Conservation (phyloP, 2,329 filamentous ascomycete species). For the Xylaria sp. region DNA sequence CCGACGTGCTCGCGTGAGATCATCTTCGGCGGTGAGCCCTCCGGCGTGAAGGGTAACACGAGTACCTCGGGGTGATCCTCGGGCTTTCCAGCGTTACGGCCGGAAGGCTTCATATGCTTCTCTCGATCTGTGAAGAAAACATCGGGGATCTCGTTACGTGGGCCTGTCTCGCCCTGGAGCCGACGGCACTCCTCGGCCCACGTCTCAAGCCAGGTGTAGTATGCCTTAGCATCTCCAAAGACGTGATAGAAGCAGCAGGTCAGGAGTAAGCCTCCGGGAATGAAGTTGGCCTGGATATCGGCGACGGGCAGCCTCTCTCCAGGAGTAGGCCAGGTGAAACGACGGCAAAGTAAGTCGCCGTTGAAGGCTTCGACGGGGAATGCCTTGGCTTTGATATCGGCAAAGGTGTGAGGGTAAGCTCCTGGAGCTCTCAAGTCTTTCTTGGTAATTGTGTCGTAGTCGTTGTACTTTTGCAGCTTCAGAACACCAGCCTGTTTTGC, state of each 20-base stretch:
- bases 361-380: constrained; percentile 46
- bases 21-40: constrained; percentile 50
- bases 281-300: constrained; percentile 49
- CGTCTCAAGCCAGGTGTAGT: constrained; percentile 49
- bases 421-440: constrained; percentile 45
- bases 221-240: constrained; percentile 51
- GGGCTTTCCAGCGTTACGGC: constrained; percentile 44
- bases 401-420: constrained; percentile 44
- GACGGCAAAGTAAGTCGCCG: constrained; percentile 43
- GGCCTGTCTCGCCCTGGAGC: constrained; percentile 44
- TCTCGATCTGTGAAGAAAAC: constrained; percentile 49
- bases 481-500: constrained; percentile 49
- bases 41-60: constrained; percentile 47
- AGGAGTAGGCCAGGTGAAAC: constrained; percentile 44
- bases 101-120: constrained; percentile 47
- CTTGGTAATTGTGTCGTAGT: constrained; percentile 43
- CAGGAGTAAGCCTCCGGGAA: constrained; percentile 48
- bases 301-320: constrained; percentile 40
- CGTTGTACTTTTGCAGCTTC: constrained; percentile 47
- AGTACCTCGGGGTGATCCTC: constrained; percentile 51
- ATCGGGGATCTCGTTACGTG: constrained; percentile 44
- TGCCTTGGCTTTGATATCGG: constrained; percentile 44
- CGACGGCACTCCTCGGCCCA: constrained; percentile 53
- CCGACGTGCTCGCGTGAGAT: constrained; percentile 48
- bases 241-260: constrained; percentile 49